Evolutionary conservation across 164 flowering plant species (phyloP).

Genomic region (Protea cynaroides): DNA sequence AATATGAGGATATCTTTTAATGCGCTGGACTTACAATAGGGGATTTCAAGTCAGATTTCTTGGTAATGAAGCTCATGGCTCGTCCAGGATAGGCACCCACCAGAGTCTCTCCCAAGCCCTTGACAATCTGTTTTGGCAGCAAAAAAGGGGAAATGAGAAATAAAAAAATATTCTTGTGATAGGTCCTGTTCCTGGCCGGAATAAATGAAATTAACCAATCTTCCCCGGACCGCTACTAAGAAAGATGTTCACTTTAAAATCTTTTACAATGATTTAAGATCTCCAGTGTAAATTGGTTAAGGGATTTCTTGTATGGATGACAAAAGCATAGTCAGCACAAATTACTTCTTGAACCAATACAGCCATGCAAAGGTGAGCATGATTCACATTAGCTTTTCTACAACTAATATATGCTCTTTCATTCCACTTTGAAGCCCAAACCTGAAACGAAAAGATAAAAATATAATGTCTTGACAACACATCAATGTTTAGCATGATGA

Average conservation of each 20-base stretch:
- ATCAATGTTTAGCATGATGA: neutral
- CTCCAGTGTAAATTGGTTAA: slow-evolving; percentile 27
- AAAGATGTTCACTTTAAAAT: no score
- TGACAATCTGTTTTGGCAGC: slow-evolving; percentile 22
- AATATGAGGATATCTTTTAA: neutral
- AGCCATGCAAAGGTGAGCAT: slow-evolving; percentile 25
- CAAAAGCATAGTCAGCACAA: slow-evolving; percentile 34
- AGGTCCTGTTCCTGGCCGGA: no score
- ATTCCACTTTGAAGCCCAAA: slow-evolving; percentile 37
- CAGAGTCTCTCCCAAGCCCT: slow-evolving; percentile 31
- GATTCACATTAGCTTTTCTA: slow-evolving; percentile 27
- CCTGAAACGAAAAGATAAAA: slow-evolving; percentile 8
- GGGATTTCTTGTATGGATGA: slow-evolving; percentile 32
- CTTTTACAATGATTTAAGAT: neutral
- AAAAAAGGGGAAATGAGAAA: slow-evolving; percentile 4
- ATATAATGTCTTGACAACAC: neutral
- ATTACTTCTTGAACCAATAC: slow-evolving; percentile 32
- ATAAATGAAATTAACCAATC: no score
- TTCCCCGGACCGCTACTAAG: no score
- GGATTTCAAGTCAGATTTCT: slow-evolving; percentile 19
- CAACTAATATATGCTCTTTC: slow-evolving; percentile 29
- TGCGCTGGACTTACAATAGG: slow-evolving; percentile 18
- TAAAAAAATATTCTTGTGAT: no score
- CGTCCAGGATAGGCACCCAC: slow-evolving; percentile 34
- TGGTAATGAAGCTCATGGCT: slow-evolving; percentile 28